Evolutionary conservation across 169 alveolate genomes (phyloP).

Genomic region (Cyclospora cayetanensis): DNA sequence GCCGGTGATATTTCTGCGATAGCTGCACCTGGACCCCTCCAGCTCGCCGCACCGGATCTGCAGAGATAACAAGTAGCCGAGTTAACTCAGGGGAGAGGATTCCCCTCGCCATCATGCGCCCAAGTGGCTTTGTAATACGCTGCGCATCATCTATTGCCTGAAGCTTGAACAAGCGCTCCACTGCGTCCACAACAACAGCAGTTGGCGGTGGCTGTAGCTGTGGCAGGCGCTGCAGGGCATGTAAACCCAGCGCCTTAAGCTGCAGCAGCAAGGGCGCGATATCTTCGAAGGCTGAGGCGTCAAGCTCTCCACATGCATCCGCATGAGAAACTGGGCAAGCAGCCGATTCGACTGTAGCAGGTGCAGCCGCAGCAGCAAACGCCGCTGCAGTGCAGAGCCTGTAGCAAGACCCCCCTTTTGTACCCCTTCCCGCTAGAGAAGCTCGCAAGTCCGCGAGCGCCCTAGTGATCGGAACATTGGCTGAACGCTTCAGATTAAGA

Average conservation of each 20-base stretch:
- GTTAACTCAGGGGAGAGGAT: conserved; percentile 51
- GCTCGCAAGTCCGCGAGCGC: conserved; percentile 51
- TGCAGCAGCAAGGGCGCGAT: conserved; percentile 44
- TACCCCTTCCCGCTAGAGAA: conserved; percentile 1
- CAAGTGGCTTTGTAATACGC: conserved; percentile 37
- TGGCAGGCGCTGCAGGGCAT: conserved; percentile 53
- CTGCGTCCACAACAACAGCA: conserved; percentile 27
- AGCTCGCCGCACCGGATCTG: conserved; percentile 32
- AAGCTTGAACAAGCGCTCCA: conserved; percentile 21
- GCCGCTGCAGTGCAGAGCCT: conserved; percentile 44
- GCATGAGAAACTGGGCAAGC: neutral
- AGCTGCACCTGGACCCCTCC: neutral
- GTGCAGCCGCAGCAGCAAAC: conserved; percentile 15
- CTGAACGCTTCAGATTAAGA: neutral
- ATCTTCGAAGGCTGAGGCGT: conserved; percentile 23
- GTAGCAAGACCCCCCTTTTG: conserved; percentile 44
- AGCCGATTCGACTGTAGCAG: too few relatives aligned
- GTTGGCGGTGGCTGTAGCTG: conserved; percentile 55
- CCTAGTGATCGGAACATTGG: conserved; percentile 56
- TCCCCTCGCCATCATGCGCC: conserved; percentile 43
- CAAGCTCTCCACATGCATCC: conserved; percentile 10
- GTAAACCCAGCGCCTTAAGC: conserved; percentile 48
- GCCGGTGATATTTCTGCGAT: neutral
- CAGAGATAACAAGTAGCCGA: conserved; percentile 26
- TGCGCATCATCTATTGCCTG: conserved; percentile 34